Evolutionary conservation across 306 rosid species (phyloP).

Genomic region (Medicago arabica): DNA sequence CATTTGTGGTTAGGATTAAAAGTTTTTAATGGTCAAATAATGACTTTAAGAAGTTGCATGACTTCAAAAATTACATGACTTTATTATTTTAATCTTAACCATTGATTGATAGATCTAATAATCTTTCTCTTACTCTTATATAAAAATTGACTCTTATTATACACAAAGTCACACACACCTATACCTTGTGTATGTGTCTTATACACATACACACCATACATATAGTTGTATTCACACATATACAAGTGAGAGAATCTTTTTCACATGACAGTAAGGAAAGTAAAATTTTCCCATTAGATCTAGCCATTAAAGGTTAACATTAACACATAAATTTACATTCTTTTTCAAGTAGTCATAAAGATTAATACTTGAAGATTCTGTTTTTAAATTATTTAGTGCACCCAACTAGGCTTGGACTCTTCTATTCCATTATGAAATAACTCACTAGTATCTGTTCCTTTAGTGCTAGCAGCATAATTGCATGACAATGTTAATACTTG

Average conservation of each 20-base stretch:
- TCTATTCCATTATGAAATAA: no score
- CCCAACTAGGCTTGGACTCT: not conserved
- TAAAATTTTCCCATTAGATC: not conserved
- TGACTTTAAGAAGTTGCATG: not conserved
- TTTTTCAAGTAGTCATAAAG: no score
- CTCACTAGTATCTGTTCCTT: not conserved
- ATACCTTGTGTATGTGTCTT: no score
- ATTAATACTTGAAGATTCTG: no score
- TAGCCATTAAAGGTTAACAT: not conserved
- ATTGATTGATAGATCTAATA: not conserved
- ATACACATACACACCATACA: not conserved
- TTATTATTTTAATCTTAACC: not conserved
- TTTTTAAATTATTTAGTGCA: not conserved
- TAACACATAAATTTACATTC: not conserved
- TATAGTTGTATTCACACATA: not conserved
- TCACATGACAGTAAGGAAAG: not conserved
- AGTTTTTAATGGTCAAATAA: conserved; percentile 7
- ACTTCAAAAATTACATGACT: not conserved
- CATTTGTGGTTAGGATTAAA: not conserved
- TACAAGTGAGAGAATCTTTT: no score
- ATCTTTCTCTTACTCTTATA: not conserved
- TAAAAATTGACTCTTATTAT: not conserved
- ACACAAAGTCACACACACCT: not conserved
- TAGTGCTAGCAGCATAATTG: not conserved
- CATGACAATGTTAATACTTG: not conserved